Evolutionary conservation across 768 basidiomycete genomes (phyloP), one percentile per base, ranked within the genome.

Genomic region (Tephrocybe rancida): DNA sequence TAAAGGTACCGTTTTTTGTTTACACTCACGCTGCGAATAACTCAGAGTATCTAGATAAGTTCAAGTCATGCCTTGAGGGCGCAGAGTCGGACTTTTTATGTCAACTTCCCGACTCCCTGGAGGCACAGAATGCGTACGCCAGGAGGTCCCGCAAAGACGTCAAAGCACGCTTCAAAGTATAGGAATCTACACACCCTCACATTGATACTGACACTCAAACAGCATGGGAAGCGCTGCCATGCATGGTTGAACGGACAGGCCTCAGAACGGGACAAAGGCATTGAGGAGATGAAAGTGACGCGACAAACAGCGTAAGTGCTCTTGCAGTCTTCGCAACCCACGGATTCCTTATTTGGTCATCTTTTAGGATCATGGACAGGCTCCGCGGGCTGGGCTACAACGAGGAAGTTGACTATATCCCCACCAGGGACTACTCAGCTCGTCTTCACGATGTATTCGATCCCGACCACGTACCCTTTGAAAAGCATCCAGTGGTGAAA

Each of bases 31-130:
- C 41, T 34, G 46, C 14, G 6, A 7, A 32, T n/a, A 32, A 13
- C 30, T 32, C 7, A 32, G 13, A 13, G 7, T 11, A 18, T 16
- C 5, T 57, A 58, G 53, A 50, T 41, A 52, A 30, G 5, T 47
- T 53, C 9, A 51, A 39, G 27, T 60, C 34, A 5, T 68, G 66
- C 42, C 52, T 62, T 2, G 50, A 54, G 13, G 46, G 37, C 14
- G 58, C 58, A 8, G 59, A 55, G 52, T 50, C 64, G 13, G 42
- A 38, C 1, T 67, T 71, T 44, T 19, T 62, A 19, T 47, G 59
- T 43, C 54, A 63, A 1, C 37, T 67, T 18, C 30, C 46, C 2
- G 27, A 46, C 9, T n/a, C n/a, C n/a, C n/a, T n/a, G 30, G 6
- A 32, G 30, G 7, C 30, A 44, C 45, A 16, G 24, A 24, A 47